Conservation (phyloP, 495 filamentous ascomycete genomes). For the Penicillium ochrochloron region DNA sequence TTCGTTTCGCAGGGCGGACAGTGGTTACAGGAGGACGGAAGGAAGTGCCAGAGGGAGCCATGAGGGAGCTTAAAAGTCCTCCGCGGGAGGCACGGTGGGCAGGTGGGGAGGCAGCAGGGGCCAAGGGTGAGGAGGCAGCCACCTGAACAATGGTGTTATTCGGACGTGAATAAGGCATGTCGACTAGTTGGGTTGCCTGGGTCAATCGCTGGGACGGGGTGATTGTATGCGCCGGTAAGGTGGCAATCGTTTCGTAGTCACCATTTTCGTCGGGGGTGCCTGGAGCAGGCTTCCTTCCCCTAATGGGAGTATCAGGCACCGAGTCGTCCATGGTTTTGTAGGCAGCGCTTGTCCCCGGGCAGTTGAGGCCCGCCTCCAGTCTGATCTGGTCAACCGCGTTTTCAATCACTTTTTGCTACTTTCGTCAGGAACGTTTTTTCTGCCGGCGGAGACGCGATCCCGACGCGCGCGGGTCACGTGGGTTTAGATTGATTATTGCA, state of each 20-base stretch:
- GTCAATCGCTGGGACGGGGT: conserved; percentile 55
- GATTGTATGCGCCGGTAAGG: conserved; percentile 53
- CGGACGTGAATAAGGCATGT: conserved; percentile 34
- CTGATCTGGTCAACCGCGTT: conserved; percentile 11
- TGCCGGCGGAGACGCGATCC: conserved; percentile 35
- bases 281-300: conserved; percentile 50
- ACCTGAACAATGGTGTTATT: conserved; percentile 70
- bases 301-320: conserved; percentile 52
- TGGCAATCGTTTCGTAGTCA: conserved; percentile 63
- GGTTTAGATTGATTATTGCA: conserved; percentile 12
- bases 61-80: conserved; percentile 58
- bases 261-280: conserved; percentile 43
- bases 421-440: conserved; percentile 34
- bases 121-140: conserved; percentile 77
- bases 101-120: conserved; percentile 52
- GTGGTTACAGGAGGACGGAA: conserved; percentile 60
- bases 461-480: conserved; percentile 35
- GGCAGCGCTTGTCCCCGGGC: conserved; percentile 9
- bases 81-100: conserved; percentile 35
- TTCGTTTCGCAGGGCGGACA: conserved; percentile 40
- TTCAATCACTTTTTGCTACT: not conserved
- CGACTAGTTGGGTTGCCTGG: conserved; percentile 75
- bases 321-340: conserved; percentile 43
- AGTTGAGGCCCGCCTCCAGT: conserved; percentile 22
- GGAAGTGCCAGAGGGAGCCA: conserved; percentile 79